Base-by-base conservation (phyloP, 176 grass and related monocot genomes). In the Lolium rigidum region DNA sequence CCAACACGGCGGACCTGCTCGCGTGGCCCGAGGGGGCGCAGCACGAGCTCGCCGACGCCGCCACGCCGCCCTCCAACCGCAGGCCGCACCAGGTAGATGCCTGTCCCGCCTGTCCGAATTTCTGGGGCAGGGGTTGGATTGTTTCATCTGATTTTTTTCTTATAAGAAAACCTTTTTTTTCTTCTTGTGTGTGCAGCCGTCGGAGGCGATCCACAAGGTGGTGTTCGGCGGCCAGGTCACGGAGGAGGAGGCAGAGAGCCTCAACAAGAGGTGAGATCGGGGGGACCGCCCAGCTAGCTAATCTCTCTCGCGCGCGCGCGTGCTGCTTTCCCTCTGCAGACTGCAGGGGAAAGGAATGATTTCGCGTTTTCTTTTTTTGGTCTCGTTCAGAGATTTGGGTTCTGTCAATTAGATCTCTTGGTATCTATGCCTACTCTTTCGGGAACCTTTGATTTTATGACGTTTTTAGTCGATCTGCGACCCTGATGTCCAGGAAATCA, bases 211-310 rank as follows among this genome's bases (percentile, higher is more conserved):
- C 78, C 90, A 79, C n/a, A 98, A 94, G 86, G 90, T 94, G 80
- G 90, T 98, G 44, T 98, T 98, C 82, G 95, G 95, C 22, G 95
- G 95, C 0, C 95, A 98, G 85, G 90, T 98, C 43, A 95, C 93
- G 9, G 95, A 94, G 95, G 95, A 95, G 80, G 95, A 98, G 91
- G 70, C 59, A 14, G 95, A 98, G 87, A 95, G 91, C 88, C 81
- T 94, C 77, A 90, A 95, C 83, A 95, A 95, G 87, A 95, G 93
- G 95, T 98, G 73, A 94, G 91, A 60, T 71, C 87, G 26, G 26
- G 26, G 26, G 26, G 35, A 6, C 18, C 60, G 39, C 55, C 77
- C 47, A 16, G 55, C 7, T 50, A 16, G 26, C 26, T 28, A 2
- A 28, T 28, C 26, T 28, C 26, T 28, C 26, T 28, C 26, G 1